These are phyloP conservation scores for Suillus cothurnatus DNA, from an alignment of 768 basidiomycete genomes.

Conservation along the genomic window DNA sequence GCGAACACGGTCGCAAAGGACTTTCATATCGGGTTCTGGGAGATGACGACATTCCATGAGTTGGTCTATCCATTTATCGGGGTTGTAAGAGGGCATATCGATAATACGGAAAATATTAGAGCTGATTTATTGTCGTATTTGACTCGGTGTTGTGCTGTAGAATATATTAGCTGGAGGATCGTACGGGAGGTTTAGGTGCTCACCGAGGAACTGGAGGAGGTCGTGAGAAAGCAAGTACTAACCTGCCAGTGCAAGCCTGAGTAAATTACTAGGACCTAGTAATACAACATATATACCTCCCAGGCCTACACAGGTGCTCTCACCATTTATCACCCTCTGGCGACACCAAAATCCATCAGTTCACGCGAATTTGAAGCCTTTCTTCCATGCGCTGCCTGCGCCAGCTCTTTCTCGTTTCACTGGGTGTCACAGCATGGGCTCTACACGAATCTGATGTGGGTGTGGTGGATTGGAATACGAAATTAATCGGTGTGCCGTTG, in stretches of 20 bases:
- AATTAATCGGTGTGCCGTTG: constrained; percentile 73
- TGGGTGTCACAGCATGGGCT: constrained; percentile 40
- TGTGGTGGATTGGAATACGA: constrained; percentile 86
- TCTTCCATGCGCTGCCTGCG: constrained; percentile 20
- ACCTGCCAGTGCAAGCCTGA: too few relatives aligned
- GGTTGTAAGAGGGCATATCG: constrained; percentile 41
- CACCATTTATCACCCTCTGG: background rate
- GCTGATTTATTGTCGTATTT: background rate
- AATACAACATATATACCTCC: background rate
- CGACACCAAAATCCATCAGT: background rate
- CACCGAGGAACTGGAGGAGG: background rate
- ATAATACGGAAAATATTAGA: constrained; percentile 1
- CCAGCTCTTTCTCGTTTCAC: constrained; percentile 19
- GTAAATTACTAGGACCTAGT: too few relatives aligned
- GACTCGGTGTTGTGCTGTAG: background rate
- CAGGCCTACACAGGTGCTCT: constrained; percentile 13
- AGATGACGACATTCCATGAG: constrained; percentile 87
- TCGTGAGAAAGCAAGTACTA: constrained; percentile 1
- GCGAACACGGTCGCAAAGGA: constrained; percentile 88
- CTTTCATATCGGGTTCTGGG: constrained; percentile 89
- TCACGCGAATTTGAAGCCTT: constrained; percentile 1
- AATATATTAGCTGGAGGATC: background rate
- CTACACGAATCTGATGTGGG: constrained; percentile 78
- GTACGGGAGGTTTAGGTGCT: background rate
- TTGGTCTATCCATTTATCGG: constrained; percentile 87